phyloP scores from a whole-genome alignment of 2,329 filamentous ascomycete species.

The Apiospora pterosperma region DNA sequence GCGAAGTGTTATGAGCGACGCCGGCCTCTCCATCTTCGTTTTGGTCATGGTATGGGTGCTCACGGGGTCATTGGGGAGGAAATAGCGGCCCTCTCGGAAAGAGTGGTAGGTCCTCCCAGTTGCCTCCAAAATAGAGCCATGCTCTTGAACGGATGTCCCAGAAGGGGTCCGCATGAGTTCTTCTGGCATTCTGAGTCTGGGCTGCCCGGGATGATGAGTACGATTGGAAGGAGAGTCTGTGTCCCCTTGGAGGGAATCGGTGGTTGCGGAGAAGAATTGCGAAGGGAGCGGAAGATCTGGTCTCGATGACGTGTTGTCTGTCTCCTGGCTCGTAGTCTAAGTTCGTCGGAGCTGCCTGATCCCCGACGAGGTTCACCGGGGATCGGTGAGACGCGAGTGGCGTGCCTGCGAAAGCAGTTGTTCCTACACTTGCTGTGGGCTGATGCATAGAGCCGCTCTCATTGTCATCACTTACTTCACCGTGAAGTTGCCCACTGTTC shows the following conservation, averaged over 20 bases:
- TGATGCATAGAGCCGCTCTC: neutral
- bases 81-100: neutral
- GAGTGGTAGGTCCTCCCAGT: neutral
- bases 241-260: neutral
- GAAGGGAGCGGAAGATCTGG: neutral
- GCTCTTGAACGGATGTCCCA: neutral
- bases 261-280: neutral
- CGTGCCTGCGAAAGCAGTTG: neutral
- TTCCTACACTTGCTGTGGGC: neutral
- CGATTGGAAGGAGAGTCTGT: too few relatives aligned
- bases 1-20: neutral
- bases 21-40: too few relatives aligned
- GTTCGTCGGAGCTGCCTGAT: neutral
- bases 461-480: neutral
- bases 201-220: neutral
- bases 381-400: neutral
- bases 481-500: neutral
- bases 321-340: neutral
- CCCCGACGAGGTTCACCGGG: neutral
- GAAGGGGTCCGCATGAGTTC: neutral
- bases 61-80: neutral
- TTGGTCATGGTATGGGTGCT: neutral
- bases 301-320: too few relatives aligned
- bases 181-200: neutral
- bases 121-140: neutral